Evolutionary conservation across 2,329 filamentous ascomycete species (phyloP).

Genomic region (Alternaria postmessia): DNA sequence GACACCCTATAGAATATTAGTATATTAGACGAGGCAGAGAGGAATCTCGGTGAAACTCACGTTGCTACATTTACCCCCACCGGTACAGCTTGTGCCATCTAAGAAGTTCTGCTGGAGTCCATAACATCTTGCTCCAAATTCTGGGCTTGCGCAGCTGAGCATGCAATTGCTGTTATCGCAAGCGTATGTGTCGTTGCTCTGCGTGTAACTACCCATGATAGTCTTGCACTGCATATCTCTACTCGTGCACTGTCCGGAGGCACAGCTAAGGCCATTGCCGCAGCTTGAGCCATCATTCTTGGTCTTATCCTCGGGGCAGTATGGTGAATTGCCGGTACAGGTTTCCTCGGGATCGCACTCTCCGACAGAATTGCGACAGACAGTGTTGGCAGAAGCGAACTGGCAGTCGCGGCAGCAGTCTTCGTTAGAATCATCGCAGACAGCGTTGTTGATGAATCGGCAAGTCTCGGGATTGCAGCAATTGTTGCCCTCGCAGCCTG

Average conservation of each 20-base stretch:
- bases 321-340: conserved; percentile 75
- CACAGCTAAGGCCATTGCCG: conserved; percentile 76
- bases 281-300: conserved; percentile 75
- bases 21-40: not conserved
- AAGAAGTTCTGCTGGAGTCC: conserved; percentile 89
- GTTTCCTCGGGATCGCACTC: conserved; percentile 85
- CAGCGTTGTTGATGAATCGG: conserved; percentile 76
- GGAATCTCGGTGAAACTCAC: conserved; percentile 51
- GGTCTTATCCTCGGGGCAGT: conserved; percentile 77
- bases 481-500: conserved; percentile 73
- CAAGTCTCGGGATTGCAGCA: conserved; percentile 91
- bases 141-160: conserved; percentile 77
- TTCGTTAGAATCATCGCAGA: conserved; percentile 86
- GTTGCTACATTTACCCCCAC: conserved; percentile 79
- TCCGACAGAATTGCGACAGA: conserved; percentile 83
- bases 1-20: conserved; percentile 61
- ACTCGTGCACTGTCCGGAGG: conserved; percentile 93
- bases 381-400: conserved; percentile 70
- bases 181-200: conserved; percentile 78
- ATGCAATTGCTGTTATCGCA: conserved; percentile 78
- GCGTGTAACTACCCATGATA: conserved; percentile 77
- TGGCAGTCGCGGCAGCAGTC: conserved; percentile 81
- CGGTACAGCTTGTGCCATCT: conserved; percentile 85
- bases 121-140: conserved; percentile 73
- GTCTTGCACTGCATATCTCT: conserved; percentile 88